Evolutionary conservation across 73 alveolate species (phyloP).

Genomic region (Vitrella brassicaformis): DNA sequence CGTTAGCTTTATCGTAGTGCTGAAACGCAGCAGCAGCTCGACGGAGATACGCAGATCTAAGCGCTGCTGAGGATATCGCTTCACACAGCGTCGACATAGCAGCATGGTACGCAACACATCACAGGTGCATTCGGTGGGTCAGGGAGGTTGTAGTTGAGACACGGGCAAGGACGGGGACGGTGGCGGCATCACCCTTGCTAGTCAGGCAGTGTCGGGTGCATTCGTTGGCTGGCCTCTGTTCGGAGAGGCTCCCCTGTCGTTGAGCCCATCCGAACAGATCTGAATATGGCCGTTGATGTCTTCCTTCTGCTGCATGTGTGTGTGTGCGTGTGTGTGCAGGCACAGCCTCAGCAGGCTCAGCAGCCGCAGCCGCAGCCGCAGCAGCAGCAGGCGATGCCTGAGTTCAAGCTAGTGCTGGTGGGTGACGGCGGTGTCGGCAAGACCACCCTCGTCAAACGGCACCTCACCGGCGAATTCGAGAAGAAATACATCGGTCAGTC

Average conservation of each 20-base stretch:
- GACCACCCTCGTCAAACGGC: slow-evolving; percentile 77
- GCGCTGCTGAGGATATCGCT: too few species aligned
- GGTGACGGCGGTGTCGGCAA: slow-evolving; percentile 92
- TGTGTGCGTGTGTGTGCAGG: neutral
- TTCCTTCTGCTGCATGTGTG: neutral
- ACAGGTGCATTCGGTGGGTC: neutral
- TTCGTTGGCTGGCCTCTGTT: neutral
- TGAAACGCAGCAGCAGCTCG: too few species aligned
- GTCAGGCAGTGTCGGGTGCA: neutral
- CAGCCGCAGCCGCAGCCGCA: neutral
- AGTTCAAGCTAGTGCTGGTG: slow-evolving; percentile 71
- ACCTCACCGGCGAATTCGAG: slow-evolving; percentile 74
- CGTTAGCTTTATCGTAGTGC: too few species aligned
- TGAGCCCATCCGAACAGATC: neutral
- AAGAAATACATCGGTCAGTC: slow-evolving; percentile 52
- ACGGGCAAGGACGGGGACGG: too few species aligned
- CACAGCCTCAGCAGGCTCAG: neutral
- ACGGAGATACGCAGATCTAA: too few species aligned
- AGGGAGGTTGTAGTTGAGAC: neutral
- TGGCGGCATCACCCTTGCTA: neutral
- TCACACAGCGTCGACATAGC: too few species aligned
- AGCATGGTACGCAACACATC: too few species aligned
- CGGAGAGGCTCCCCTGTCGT: neutral
- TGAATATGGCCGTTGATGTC: neutral
- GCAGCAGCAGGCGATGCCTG: slow-evolving; percentile 3